phyloP scores from a whole-genome alignment of 306 rosid genomes.

The Astragalus glycyphyllos region DNA sequence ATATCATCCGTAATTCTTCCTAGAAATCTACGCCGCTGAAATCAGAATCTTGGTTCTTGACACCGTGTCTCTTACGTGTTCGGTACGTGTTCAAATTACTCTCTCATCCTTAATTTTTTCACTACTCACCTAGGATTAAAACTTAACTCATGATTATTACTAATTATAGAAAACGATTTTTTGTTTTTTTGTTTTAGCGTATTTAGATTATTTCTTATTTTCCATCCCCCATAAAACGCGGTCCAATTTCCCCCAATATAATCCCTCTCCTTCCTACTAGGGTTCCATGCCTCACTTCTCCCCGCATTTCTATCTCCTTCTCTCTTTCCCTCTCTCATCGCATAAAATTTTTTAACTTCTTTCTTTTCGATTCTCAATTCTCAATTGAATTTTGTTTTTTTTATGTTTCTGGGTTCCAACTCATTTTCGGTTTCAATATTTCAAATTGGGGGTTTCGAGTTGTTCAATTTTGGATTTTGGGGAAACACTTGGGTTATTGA shows the following conservation, averaged over 20 bases:
- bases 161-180: constrained; percentile 5
- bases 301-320: constrained; percentile 34
- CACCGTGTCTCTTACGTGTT: constrained; percentile 60
- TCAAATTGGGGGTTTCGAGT: background rate
- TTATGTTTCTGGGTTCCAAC: background rate
- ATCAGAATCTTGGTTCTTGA: constrained; percentile 33
- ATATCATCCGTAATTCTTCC: background rate
- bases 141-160: background rate
- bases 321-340: constrained; percentile 27
- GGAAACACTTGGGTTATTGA: background rate
- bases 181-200: constrained; percentile 11
- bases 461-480: background rate
- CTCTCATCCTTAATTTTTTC: constrained; percentile 2
- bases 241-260: constrained; percentile 55
- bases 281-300: constrained; percentile 49
- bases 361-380: background rate
- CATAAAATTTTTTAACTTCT: constrained; percentile 14
- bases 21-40: constrained; percentile 34
- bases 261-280: constrained; percentile 50
- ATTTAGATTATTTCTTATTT: constrained; percentile 21
- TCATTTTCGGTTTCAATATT: background rate
- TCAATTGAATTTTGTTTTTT: background rate
- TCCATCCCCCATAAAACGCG: constrained; percentile 64
- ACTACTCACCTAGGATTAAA: constrained; percentile 27
- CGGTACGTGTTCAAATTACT: constrained; percentile 23